Base-by-base conservation (phyloP, 108 stramenopile genomes). In the Nannochloropsis gaditana region DNA sequence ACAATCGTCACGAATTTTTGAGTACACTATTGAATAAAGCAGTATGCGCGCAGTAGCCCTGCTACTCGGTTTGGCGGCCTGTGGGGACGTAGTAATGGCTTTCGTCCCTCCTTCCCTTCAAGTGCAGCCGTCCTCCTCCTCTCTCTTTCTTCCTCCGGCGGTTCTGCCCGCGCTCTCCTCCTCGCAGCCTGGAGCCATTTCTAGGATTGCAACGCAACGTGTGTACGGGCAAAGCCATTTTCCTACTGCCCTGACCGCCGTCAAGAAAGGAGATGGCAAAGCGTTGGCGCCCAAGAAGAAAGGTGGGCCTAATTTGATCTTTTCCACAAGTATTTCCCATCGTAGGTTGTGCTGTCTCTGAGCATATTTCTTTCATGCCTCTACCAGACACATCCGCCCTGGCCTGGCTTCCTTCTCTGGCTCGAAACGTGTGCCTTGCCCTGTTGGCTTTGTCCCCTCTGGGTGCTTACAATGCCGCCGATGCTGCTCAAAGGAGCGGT, bases 41-140 rank as follows among this genome's bases (percentile, higher is more conserved):
- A 73, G 59, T n/a, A 73, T 73, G 59, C 59, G 59, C n/a, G 59
- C 59, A 3, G 59, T 73, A n/a, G 59, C 59, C 15, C 59, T 73
- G 8, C n/a, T 73, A 2, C 5, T 73, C 59, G 59, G 19, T n/a
- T 6, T 73, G 59, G 59, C 59, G 59, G 59, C 59, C 15, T 73
- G 19, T n/a, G 4, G 4, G 19, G 19, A 4, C 15, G n/a, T n/a
- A 3, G 59, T 15, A n/a, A 73, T 15, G 59, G 59, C 59, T n/a
- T 73, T 73, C 6, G 59, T 73, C 59, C 59, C 59, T 21, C 41
- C 11, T 45, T 84, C 59, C n/a, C 59, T 73, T n/a, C 59, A n/a
- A 73, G 59, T n/a, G 59, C 59, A 15, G 15, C 19, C 59, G n/a
- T 73, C 59, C 59, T 73, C 59, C 59, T 73, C 59, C 59, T n/a